Conservation (phyloP, 345 rosid species). For the Boechera stricta region DNA sequence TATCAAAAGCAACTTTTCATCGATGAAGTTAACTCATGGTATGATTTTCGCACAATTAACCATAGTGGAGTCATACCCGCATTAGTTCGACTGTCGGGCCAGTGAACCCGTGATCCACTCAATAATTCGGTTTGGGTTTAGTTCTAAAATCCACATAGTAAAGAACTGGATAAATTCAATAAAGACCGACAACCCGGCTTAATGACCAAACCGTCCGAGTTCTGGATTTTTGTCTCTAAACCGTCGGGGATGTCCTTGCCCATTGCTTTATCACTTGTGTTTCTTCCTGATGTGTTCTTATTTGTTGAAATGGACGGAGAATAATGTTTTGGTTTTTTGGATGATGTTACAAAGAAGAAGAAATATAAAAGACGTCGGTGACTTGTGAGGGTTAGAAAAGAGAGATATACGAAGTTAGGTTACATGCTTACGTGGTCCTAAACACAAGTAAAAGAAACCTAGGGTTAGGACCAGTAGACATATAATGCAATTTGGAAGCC, state of each 20-base stretch:
- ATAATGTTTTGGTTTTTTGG: neutral
- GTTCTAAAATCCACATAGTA: neutral
- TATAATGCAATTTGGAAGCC: neutral
- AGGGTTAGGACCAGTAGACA: constrained; percentile 3
- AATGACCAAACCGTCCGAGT: neutral
- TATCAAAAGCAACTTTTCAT: neutral
- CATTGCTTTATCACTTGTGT: neutral
- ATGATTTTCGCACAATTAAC: neutral
- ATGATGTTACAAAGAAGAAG: neutral
- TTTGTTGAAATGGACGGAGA: neutral
- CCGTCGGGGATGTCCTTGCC: neutral
- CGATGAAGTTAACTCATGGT: neutral
- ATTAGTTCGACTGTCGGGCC: neutral
- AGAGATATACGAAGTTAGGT: neutral
- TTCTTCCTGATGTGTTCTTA: neutral
- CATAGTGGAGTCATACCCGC: neutral
- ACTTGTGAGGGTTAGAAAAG: neutral
- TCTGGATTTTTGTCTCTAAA: neutral
- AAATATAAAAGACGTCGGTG: neutral
- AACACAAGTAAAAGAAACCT: neutral
- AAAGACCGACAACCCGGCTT: neutral
- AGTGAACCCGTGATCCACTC: neutral
- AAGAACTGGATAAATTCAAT: neutral
- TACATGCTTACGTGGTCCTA: neutral
- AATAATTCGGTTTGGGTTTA: neutral